Evolutionary conservation across 192 early-diverging fungal genomes (phyloP), one percentile per base, ranked within the genome.

Genomic region (Podila verticillata): DNA sequence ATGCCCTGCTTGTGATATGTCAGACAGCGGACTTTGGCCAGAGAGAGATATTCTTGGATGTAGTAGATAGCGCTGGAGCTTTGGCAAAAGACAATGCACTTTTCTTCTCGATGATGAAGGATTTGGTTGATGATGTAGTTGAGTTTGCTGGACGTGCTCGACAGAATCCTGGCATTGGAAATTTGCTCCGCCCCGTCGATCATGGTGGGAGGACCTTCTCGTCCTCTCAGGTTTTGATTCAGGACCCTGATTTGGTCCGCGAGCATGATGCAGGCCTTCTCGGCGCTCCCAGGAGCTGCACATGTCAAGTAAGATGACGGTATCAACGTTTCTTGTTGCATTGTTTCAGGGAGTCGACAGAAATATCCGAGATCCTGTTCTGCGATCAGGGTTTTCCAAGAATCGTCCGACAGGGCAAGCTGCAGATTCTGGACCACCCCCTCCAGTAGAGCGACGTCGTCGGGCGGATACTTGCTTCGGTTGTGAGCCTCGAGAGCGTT

Each of bases 1-100:
- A 88, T 86, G 10, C 77, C 60, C 28, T 36, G 35, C 35, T 59
- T 78, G 59, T 89, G 83, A 61, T 91, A 92, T 62, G 87, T 71
- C n/a, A 89, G 66, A 62, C 80, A 84, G 12, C 87, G 82, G 26
- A 91, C 82, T 61, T 84, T 83, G 17, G 83, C 86, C 29, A 92
- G 51, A 17, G 73, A 32, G 29, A 87, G 84, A 24, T 89, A 74
- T 67, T 88, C 75, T 13, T 82, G 65, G 22, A 89, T 72, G 68
- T 87, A 85, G 63, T 85, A 83, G 39, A 91, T 84, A 66, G 88
- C 87, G 30, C 78, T 87, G 24, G 82, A 80, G 26, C 74, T 73
- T 62, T 87, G 85, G 34, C 82, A 86, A 80, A 89, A 92, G 66
- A 92, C 83, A 57, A 91, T 87, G 54, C 87, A 84, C 68, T 92